These are phyloP conservation scores for Erythrobasidium yunnanense DNA, from an alignment of 768 basidiomycete species.

Conservation along the genomic window DNA sequence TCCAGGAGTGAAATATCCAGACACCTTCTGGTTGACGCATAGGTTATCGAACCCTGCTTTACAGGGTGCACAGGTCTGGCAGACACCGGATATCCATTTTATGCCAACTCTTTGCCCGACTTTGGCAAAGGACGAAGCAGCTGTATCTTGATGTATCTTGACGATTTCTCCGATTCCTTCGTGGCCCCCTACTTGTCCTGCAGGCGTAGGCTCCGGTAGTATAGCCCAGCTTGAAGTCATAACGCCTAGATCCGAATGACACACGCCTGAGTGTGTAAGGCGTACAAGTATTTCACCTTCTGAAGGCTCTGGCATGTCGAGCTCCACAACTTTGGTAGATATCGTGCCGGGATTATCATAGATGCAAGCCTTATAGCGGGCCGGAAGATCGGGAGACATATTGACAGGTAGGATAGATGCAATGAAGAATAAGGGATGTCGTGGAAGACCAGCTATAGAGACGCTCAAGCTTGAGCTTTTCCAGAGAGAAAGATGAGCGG, in stretches of 20 bases:
- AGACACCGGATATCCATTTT: slow-evolving; percentile 8
- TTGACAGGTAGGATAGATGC: too few species aligned
- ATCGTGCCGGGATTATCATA: slow-evolving; percentile 25
- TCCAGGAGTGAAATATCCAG: slow-evolving; percentile 10
- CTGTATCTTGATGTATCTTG: slow-evolving; percentile 21
- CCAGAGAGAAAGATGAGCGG: too few species aligned
- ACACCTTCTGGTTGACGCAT: slow-evolving; percentile 16
- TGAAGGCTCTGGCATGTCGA: slow-evolving; percentile 13
- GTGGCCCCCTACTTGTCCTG: neutral
- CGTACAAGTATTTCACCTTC: slow-evolving; percentile 7
- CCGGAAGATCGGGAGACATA: too few species aligned
- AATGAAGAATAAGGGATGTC: too few species aligned
- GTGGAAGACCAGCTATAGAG: too few species aligned
- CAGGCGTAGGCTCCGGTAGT: neutral
- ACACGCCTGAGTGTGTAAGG: slow-evolving; percentile 25
- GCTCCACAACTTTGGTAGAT: slow-evolving; percentile 25
- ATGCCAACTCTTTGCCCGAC: slow-evolving; percentile 23
- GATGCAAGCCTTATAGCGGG: slow-evolving; percentile 24
- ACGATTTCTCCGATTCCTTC: slow-evolving; percentile 24
- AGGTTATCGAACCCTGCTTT: neutral
- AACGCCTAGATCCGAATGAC: slow-evolving; percentile 26
- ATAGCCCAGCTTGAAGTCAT: slow-evolving; percentile 25
- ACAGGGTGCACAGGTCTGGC: slow-evolving; percentile 8
- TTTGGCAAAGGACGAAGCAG: slow-evolving; percentile 7
- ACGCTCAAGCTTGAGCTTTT: too few species aligned